Evolutionary conservation across 495 filamentous ascomycete species (phyloP), one percentile per base, ranked within the genome.

Genomic region (Daldinia bambusicola): DNA sequence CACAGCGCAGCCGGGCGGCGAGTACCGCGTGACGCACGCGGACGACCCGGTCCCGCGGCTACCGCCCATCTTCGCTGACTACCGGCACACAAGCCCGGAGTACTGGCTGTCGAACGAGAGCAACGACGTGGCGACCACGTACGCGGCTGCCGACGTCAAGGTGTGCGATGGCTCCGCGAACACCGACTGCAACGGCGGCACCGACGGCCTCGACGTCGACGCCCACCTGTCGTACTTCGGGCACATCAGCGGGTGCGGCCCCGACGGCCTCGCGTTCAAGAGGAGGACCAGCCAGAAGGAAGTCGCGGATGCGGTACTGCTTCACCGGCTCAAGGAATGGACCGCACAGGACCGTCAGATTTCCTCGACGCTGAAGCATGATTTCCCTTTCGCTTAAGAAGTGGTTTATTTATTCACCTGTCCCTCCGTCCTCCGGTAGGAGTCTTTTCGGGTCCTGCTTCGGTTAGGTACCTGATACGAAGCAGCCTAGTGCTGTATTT

Each of bases 11-110:
- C 36, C 76, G 31, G 81, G 76, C 14, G 77, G 76, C 31, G 88
- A 87, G 67, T 92, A 81, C 80, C 87, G 92, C 66, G 81, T 90
- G 34, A 93, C 92, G 3, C 89, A 93, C 74, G 72, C 75, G 13
- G 81, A 89, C 71, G 92, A 94, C 77, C 84, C 88, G 1, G 86
- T 93, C 0, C 89, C 92, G 1, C 81, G 85, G 2, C 75, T 92
- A 22, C 90, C 91, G 0, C 89, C 89, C 2, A 68, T 81, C 30
- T 6, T 78, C 12, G 61, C 86, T 26, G 87, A 86, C 16, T 93
- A 83, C 77, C 78, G 79, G 40, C 91, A 93, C 71, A 81, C 86
- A 6, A 87, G 83, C 52, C 90, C 91, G 0, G 92, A 94, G 79
- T 93, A 88, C 78, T 93, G 84, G 84, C 66, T 84, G 8, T 61